Conservation (phyloP, 305 asterid species). For the Caryopteris hybrid region DNA sequence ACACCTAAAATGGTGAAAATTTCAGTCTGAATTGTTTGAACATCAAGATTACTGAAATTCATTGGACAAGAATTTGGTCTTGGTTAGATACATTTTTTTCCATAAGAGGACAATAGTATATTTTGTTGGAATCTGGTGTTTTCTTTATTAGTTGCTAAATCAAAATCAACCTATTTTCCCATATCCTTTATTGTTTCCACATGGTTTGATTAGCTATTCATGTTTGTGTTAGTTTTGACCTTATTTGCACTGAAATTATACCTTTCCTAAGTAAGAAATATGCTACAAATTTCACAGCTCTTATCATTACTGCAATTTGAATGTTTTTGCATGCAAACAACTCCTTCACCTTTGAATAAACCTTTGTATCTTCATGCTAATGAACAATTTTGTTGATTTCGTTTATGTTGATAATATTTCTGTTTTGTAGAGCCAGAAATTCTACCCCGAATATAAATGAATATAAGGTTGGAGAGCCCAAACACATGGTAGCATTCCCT, state of each 20-base stretch:
- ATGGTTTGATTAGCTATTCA: not conserved
- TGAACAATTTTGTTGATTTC: conserved; percentile 2
- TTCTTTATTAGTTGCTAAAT: not conserved
- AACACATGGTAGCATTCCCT: too few species aligned
- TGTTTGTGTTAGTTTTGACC: not conserved
- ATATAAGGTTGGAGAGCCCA: conserved; percentile 34
- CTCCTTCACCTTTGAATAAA: not conserved
- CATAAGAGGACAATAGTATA: not conserved
- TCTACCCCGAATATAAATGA: conserved; percentile 58
- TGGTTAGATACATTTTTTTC: conserved; percentile 4
- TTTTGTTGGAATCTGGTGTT: conserved; percentile 8
- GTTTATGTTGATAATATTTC: conserved; percentile 24
- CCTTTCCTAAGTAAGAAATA: too few species aligned
- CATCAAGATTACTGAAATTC: not conserved
- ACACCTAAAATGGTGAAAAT: not conserved
- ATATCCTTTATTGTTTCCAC: not conserved
- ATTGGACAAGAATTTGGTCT: not conserved
- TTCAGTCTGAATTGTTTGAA: not conserved
- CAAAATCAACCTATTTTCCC: not conserved
- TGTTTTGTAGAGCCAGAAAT: conserved; percentile 22
- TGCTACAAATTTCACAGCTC: not conserved
- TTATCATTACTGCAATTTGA: not conserved
- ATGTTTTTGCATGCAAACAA: conserved; percentile 2
- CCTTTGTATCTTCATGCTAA: not conserved
- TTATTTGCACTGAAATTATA: not conserved